Conservation (phyloP, 805 yeast genomes). For the Candida morakotiae region DNA sequence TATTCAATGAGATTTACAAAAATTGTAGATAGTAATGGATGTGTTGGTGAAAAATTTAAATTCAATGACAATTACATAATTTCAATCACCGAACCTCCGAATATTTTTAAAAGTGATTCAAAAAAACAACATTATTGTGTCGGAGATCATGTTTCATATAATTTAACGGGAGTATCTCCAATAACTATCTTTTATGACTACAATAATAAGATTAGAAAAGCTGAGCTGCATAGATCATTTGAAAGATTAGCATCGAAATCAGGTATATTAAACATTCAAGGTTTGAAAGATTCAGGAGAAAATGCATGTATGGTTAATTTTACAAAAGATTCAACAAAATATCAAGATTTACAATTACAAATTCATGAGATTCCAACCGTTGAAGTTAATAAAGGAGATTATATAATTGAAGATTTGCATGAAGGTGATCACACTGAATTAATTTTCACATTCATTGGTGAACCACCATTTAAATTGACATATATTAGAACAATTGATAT, state of each 20-base stretch:
- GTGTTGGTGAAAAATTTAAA: slow-evolving; percentile 45
- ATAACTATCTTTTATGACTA: slow-evolving; percentile 73
- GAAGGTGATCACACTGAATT: slow-evolving; percentile 94
- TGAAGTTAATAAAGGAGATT: slow-evolving; percentile 75
- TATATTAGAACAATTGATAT: slow-evolving; percentile 64
- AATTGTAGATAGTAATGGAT: slow-evolving; percentile 68
- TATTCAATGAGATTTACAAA: slow-evolving; percentile 57
- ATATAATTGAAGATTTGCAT: slow-evolving; percentile 75
- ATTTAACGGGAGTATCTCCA: slow-evolving; percentile 76
- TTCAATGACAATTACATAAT: slow-evolving; percentile 42
- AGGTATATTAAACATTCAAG: slow-evolving; percentile 66
- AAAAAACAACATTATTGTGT: slow-evolving; percentile 63
- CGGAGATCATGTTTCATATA: slow-evolving; percentile 81
- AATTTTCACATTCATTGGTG: slow-evolving; percentile 75
- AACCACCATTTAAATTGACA: slow-evolving; percentile 85
- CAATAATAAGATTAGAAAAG: slow-evolving; percentile 55
- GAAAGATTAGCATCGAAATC: slow-evolving; percentile 76
- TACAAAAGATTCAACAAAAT: slow-evolving; percentile 31
- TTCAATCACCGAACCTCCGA: slow-evolving; percentile 73
- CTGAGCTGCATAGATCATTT: slow-evolving; percentile 46
- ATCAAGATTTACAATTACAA: slow-evolving; percentile 23
- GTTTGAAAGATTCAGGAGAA: slow-evolving; percentile 69
- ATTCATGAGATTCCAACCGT: slow-evolving; percentile 65
- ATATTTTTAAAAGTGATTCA: slow-evolving; percentile 38
- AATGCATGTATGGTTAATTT: slow-evolving; percentile 68